Percentiles rank a stretch among this genome's conserved stretches.
phyloP scores from a whole-genome alignment of 495 filamentous ascomycete species.

The Hyaloscypha finlandica region DNA sequence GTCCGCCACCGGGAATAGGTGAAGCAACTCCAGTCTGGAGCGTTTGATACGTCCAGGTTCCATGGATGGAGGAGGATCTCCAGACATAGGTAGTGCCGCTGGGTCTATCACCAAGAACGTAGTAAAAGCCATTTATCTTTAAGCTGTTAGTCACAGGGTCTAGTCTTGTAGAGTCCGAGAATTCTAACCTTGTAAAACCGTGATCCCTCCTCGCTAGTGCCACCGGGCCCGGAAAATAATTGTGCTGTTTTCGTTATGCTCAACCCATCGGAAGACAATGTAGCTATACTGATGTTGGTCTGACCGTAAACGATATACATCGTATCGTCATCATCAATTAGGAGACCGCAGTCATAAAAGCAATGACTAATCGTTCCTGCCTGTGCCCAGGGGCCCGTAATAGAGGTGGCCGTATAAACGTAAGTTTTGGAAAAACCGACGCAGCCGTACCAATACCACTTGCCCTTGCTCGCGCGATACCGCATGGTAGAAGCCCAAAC shows the following conservation, averaged over 20 bases:
- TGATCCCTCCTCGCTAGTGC: conserved; percentile 43
- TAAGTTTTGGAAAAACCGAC: conserved; percentile 49
- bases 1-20: conserved; percentile 47
- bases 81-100: no score
- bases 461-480: conserved; percentile 47
- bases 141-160: no score
- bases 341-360: conserved; percentile 60
- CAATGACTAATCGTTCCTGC: conserved; percentile 41
- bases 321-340: conserved; percentile 55
- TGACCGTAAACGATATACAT: conserved; percentile 60
- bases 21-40: conserved; percentile 41
- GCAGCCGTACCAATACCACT: conserved; percentile 61
- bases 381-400: conserved; percentile 43
- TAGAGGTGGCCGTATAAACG: conserved; percentile 47
- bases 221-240: conserved; percentile 25
- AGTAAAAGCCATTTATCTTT: conserved; percentile 53
- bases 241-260: conserved; percentile 43
- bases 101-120: conserved; percentile 47
- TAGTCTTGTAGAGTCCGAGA: no score
- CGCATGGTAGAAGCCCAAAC: conserved; percentile 57
- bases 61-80: conserved; percentile 23
- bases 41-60: conserved; percentile 20
- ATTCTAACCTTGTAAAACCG: conserved; percentile 45
- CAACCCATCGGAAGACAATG: conserved; percentile 49
- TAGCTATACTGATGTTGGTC: conserved; percentile 49